Conservation (phyloP, 441 rosid species). For the Eutrema salsugineum region DNA sequence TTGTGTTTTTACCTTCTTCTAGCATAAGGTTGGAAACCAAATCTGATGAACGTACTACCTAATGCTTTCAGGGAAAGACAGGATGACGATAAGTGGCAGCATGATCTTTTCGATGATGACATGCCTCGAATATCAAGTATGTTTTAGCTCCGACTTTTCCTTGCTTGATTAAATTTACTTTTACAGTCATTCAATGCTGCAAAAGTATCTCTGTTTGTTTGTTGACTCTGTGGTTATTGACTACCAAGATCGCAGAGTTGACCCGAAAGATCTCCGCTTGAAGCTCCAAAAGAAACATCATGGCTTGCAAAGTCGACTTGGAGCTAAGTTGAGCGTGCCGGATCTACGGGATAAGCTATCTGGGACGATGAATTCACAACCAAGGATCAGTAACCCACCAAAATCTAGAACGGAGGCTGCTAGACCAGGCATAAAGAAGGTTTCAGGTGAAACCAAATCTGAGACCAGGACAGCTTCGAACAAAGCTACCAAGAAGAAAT, state of each 20-base stretch:
- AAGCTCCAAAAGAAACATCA: conserved; percentile 69
- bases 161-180: conserved; percentile 22
- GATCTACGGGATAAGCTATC: conserved; percentile 85
- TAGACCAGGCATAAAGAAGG: conserved; percentile 46
- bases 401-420: conserved; percentile 43
- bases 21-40: background rate
- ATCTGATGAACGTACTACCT: background rate
- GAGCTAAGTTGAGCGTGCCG: conserved; percentile 41
- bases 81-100: conserved; percentile 92
- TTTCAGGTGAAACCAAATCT: conserved; percentile 46
- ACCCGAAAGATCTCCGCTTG: conserved; percentile 67
- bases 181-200: no score
- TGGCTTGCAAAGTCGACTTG: conserved; percentile 46
- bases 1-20: background rate
- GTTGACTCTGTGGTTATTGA: conserved; percentile 43
- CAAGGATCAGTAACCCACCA: conserved; percentile 40
- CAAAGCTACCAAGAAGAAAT: conserved; percentile 43
- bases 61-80: conserved; percentile 63
- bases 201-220: conserved; percentile 29
- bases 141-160: conserved; percentile 5
- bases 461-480: conserved; percentile 44
- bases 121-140: conserved; percentile 54
- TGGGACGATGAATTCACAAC: conserved; percentile 55
- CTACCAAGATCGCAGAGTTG: conserved; percentile 62
- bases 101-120: conserved; percentile 64